Evolutionary conservation across 768 basidiomycete genomes (phyloP).

Genomic region (Hemileccinum impolitum): DNA sequence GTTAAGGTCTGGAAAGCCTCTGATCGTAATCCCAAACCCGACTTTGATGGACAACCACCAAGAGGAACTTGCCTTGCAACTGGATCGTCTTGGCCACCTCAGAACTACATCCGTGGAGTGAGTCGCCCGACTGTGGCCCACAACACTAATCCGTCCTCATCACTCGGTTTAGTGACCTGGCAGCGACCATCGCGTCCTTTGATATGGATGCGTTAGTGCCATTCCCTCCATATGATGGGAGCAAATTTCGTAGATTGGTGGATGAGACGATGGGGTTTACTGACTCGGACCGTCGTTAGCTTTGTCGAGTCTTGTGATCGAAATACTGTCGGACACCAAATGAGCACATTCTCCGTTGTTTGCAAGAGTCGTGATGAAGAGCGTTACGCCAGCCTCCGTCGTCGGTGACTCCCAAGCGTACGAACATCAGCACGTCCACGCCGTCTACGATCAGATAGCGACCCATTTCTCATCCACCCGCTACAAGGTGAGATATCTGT

Average conservation of each 20-base stretch:
- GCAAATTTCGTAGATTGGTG: constrained; percentile 60
- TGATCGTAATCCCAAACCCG: constrained; percentile 88
- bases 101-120: constrained; percentile 56
- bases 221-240: constrained; percentile 69
- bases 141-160: constrained; percentile 7
- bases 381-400: constrained; percentile 40
- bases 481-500: constrained; percentile 59
- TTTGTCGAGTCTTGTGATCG: neutral
- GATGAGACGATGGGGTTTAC: constrained; percentile 79
- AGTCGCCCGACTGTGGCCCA: constrained; percentile 23
- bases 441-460: constrained; percentile 82
- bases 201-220: constrained; percentile 43
- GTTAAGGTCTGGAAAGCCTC: constrained; percentile 64
- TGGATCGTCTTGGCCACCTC: constrained; percentile 58
- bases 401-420: constrained; percentile 53
- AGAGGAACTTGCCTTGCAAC: constrained; percentile 73
- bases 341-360: neutral
- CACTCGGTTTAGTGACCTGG: constrained; percentile 43
- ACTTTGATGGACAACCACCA: constrained; percentile 93
- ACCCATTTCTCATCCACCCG: constrained; percentile 85
- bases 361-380: constrained; percentile 15
- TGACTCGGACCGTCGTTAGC: neutral
- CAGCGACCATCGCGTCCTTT: constrained; percentile 50
- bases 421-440: constrained; percentile 76
- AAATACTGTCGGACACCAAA: neutral